Percentiles rank a stretch among this genome's conserved stretches.
These are phyloP conservation scores for Fusarium sp. DNA, from an alignment of 2,329 filamentous ascomycete genomes.

Conservation along the genomic window DNA sequence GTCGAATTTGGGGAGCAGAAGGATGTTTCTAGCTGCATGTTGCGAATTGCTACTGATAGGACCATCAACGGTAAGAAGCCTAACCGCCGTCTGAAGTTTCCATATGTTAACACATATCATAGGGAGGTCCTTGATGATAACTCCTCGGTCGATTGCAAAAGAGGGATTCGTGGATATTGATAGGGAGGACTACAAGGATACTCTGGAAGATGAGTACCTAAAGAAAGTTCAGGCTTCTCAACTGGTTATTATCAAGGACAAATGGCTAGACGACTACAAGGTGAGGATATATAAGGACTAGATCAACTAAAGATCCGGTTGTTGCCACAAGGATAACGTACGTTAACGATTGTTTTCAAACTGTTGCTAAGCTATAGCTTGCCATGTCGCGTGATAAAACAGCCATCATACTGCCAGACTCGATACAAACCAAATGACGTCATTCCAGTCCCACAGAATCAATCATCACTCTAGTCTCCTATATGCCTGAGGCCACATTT, in stretches of 20 bases:
- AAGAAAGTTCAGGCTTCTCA: conserved; percentile 30
- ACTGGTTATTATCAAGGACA: conserved; percentile 34
- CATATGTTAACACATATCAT: neutral
- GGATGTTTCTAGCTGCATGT: conserved; percentile 50
- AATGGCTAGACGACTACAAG: conserved; percentile 36
- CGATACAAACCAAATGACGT: too few relatives aligned
- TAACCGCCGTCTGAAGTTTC: neutral
- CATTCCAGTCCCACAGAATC: too few relatives aligned
- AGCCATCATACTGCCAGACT: too few relatives aligned
- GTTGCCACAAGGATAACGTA: too few relatives aligned
- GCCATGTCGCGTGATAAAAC: too few relatives aligned
- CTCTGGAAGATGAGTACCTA: conserved; percentile 29
- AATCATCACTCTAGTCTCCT: too few relatives aligned
- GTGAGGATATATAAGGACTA: conserved; percentile 33
- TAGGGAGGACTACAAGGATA: conserved; percentile 37
- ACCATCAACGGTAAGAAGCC: conserved; percentile 40
- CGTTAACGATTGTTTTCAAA: too few relatives aligned
- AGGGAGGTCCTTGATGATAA: conserved; percentile 40
- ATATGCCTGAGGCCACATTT: too few relatives aligned
- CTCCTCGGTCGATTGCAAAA: conserved; percentile 29
- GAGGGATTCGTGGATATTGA: conserved; percentile 38
- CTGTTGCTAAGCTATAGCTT: too few relatives aligned
- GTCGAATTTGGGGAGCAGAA: conserved; percentile 54
- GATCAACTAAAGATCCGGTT: neutral
- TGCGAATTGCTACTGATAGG: conserved; percentile 49